Evolutionary conservation across 2,329 filamentous ascomycete genomes (phyloP), one percentile per base, ranked within the genome.

Genomic region (Aspergillus pseudoviridinutans): DNA sequence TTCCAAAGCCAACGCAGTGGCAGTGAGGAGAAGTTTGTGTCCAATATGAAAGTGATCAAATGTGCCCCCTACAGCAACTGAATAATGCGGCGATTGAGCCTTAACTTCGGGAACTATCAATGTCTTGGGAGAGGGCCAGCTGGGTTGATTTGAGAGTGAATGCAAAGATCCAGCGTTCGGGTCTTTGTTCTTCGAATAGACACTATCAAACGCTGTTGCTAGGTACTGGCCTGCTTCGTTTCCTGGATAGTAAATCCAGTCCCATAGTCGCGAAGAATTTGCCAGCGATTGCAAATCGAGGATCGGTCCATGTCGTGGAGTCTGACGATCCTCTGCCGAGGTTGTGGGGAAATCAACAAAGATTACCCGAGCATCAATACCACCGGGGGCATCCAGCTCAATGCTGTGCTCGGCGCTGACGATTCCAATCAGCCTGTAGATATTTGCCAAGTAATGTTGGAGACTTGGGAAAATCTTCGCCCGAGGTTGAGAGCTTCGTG

Each of bases 1-100:
- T 58, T 84, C 83, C 56, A 89, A 80, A 17, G 91, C 82, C 56
- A 97, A 84, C 0, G 87, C 84, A 0, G 89, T 90, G 60, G 92
- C 92, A n/a, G 92, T 92, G 22, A 99, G 84, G 22, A 99, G 83
- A n/a, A 97, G 81, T 76, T 97, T 99, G 78, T 99, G 94, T 5
- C 94, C 94, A 3, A 90, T 87, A 71, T 99, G 94, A 24, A 99
- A 83, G 74, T 97, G 92, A 73, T 99, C 94, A 75, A 97, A 99
- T 0, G 94, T 99, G 9, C 94, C 94, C 29, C 93, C 94, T 12
- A 97, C 84, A 53, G 88, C 90, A 51, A 95, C 88, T 14, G 84
- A 82, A 58, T 80, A 76, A 71, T 90, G 84, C 46, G 65, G 61
- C 17, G 51, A 49, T 53, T 61, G 55, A 24, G 50, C 35, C 27